Evolutionary conservation across 1,139 yeast genomes (phyloP).

Genomic region (Hanseniaspora uvarum): DNA sequence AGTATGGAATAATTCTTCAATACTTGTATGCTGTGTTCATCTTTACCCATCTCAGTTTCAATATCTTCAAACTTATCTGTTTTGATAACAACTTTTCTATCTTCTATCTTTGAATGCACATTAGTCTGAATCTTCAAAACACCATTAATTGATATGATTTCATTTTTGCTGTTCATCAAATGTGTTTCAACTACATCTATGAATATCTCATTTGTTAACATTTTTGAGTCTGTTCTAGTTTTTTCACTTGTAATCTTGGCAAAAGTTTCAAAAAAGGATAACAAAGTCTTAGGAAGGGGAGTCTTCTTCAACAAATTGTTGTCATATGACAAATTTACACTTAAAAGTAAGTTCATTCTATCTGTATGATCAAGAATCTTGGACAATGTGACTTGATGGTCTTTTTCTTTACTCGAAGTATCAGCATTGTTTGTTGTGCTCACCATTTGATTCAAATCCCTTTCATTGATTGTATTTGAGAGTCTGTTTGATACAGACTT

Average conservation of each 20-base stretch:
- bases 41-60: background rate
- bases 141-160: background rate
- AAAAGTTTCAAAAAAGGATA: constrained; percentile 7
- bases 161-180: background rate
- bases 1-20: constrained; percentile 8
- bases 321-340: constrained; percentile 1
- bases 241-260: constrained; percentile 6
- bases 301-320: background rate
- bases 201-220: constrained; percentile 10
- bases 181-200: constrained; percentile 12
- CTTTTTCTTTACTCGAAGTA: constrained; percentile 3
- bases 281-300: constrained; percentile 7
- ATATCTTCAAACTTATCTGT: constrained; percentile 13
- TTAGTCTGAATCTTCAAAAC: constrained; percentile 5
- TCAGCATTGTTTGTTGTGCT: background rate
- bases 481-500: constrained; percentile 12
- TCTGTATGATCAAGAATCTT: constrained; percentile 12
- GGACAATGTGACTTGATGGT: constrained; percentile 6
- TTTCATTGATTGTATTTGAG: constrained; percentile 8
- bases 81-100: constrained; percentile 1
- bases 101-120: background rate
- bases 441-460: constrained; percentile 14
- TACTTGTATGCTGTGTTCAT: constrained; percentile 6
- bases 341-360: constrained; percentile 11
- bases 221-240: constrained; percentile 2